Evolutionary conservation across 257 asterid species (phyloP).

Genomic region (Coffea canephora): DNA sequence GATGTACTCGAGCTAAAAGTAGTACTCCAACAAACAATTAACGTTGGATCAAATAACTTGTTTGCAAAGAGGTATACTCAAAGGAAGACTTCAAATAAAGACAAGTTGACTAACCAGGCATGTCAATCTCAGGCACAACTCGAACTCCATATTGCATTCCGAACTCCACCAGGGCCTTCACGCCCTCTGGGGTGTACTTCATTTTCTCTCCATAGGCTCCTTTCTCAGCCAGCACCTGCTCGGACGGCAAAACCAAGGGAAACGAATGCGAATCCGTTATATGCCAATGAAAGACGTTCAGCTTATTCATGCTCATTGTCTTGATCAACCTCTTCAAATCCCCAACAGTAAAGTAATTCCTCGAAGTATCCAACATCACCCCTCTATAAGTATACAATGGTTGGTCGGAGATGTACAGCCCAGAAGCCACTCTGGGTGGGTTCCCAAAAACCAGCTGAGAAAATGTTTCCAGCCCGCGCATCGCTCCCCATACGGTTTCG

Average conservation of each 20-base stretch:
- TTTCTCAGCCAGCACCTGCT: slow-evolving; percentile 61
- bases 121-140: slow-evolving; percentile 89
- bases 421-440: slow-evolving; percentile 51
- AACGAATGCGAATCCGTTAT: slow-evolving; percentile 91
- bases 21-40: too few species aligned
- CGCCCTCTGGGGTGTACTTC: slow-evolving; percentile 74
- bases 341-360: slow-evolving; percentile 60
- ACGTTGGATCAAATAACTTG: too few species aligned
- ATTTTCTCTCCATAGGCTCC: slow-evolving; percentile 73
- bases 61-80: not conserved
- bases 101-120: slow-evolving; percentile 68
- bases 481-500: slow-evolving; percentile 77
- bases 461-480: slow-evolving; percentile 86
- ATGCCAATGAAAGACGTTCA: slow-evolving; percentile 97
- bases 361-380: slow-evolving; percentile 70
- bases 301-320: slow-evolving; percentile 81
- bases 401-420: slow-evolving; percentile 49
- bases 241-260: slow-evolving; percentile 74
- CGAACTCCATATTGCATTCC: slow-evolving; percentile 84
- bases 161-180: slow-evolving; percentile 52
- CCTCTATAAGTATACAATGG: slow-evolving; percentile 84
- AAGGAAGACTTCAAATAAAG: not conserved
- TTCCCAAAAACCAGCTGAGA: slow-evolving; percentile 67
- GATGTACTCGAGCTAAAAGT: too few species aligned
- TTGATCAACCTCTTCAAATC: slow-evolving; percentile 63